Conservation (phyloP, 2,329 filamentous ascomycete genomes). For the Colletotrichum sp. region DNA sequence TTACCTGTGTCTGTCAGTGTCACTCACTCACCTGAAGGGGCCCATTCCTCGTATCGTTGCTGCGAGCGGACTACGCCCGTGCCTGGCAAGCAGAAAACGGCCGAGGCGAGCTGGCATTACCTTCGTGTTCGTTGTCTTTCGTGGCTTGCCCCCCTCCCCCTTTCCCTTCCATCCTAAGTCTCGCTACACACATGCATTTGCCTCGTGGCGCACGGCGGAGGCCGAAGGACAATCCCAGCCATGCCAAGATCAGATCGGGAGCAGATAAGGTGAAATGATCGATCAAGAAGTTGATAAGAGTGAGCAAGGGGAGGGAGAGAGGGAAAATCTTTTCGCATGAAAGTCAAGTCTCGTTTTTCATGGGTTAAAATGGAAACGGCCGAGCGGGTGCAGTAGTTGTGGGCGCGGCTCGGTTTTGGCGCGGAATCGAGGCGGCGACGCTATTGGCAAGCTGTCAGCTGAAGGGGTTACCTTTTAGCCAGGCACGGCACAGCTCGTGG, state of each 20-base stretch:
- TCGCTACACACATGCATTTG: not conserved
- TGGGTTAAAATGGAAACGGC: not conserved
- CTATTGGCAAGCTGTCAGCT: constrained; percentile 16
- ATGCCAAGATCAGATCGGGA: not conserved
- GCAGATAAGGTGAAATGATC: not conserved
- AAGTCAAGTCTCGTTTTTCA: not conserved
- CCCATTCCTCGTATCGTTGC: not conserved
- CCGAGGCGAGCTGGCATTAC: not conserved
- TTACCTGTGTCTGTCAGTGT: not conserved
- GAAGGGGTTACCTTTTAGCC: not conserved
- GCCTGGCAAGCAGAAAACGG: not conserved
- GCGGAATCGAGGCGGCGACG: not conserved
- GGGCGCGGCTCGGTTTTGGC: not conserved
- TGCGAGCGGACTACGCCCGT: not conserved
- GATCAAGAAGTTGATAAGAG: not conserved
- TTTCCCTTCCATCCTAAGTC: not conserved
- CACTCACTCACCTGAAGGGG: not conserved
- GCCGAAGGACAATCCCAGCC: not conserved
- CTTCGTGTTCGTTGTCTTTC: not conserved
- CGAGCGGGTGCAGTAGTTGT: not conserved
- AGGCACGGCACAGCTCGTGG: not conserved
- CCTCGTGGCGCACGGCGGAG: constrained; percentile 4
- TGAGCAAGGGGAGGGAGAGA: not conserved
- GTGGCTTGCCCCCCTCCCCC: not conserved
- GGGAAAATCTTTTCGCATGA: not conserved